Percentiles rank a stretch among this genome's conserved stretches.
These are phyloP conservation scores for Penicillium argentinense DNA, from an alignment of 495 filamentous ascomycete genomes.

Conservation along the genomic window DNA sequence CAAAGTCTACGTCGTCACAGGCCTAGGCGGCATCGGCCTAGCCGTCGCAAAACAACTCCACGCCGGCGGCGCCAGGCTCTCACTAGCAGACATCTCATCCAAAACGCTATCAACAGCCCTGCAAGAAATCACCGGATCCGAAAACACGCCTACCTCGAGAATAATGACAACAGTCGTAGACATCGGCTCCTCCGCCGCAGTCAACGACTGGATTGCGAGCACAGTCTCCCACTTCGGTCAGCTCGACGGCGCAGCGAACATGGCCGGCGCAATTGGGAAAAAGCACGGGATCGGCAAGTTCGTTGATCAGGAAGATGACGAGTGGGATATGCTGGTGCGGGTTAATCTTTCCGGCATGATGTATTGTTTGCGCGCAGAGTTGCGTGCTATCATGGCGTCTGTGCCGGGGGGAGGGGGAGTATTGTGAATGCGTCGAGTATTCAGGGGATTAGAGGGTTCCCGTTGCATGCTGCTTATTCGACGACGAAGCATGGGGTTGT, in stretches of 20 bases:
- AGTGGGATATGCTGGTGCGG: constrained; percentile 53
- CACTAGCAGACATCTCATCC: constrained; percentile 50
- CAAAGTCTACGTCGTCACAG: constrained; percentile 56
- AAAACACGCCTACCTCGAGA: neutral
- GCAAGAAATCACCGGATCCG: constrained; percentile 5
- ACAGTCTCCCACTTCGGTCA: constrained; percentile 44
- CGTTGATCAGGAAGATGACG: constrained; percentile 43
- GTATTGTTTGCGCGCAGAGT: constrained; percentile 56
- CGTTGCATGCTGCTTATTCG: constrained; percentile 52
- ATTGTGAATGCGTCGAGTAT: constrained; percentile 63
- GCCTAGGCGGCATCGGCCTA: constrained; percentile 57
- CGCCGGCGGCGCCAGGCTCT: constrained; percentile 47
- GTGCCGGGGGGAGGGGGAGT: constrained; percentile 39
- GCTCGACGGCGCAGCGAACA: constrained; percentile 59
- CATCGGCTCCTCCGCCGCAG: constrained; percentile 36
- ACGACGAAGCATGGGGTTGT: constrained; percentile 60
- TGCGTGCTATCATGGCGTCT: constrained; percentile 40
- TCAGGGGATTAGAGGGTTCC: constrained; percentile 51
- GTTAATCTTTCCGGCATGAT: constrained; percentile 59
- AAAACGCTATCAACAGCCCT: constrained; percentile 33
- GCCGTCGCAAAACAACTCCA: constrained; percentile 53
- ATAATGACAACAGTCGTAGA: constrained; percentile 38
- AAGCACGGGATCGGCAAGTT: constrained; percentile 32
- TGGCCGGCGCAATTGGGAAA: constrained; percentile 52
- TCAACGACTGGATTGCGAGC: constrained; percentile 47